phyloP scores from a whole-genome alignment of 352 stramenopile genomes.

The Globisporangium alternatum region DNA sequence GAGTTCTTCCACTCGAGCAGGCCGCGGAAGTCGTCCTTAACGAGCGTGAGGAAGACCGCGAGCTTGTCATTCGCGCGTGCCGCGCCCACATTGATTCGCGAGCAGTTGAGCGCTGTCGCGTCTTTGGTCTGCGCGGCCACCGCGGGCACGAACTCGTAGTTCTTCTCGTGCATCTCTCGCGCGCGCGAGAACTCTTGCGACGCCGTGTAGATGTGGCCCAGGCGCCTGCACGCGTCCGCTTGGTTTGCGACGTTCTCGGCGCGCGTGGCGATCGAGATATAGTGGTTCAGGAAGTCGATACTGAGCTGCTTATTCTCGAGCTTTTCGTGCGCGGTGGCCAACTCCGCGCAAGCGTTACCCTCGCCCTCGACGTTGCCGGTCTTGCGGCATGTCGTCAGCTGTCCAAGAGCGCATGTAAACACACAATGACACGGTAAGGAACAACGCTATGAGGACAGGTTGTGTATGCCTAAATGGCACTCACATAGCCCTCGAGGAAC shows the following conservation, averaged over 20 bases:
- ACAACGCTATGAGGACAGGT: neutral
- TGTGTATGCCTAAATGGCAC: neutral
- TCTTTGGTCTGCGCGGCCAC: slow-evolving; percentile 41
- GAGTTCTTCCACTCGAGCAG: slow-evolving; percentile 82
- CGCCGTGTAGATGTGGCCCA: slow-evolving; percentile 84
- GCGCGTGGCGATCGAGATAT: slow-evolving; percentile 70
- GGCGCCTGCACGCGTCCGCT: slow-evolving; percentile 77
- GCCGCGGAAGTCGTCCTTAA: slow-evolving; percentile 67
- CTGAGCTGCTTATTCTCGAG: slow-evolving; percentile 74
- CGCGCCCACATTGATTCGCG: slow-evolving; percentile 65
- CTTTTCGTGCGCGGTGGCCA: slow-evolving; percentile 86
- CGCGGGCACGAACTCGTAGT: slow-evolving; percentile 79
- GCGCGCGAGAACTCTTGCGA: slow-evolving; percentile 78
- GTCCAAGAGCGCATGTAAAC: neutral
- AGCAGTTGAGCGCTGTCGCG: slow-evolving; percentile 48
- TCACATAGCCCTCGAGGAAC: slow-evolving; percentile 82
- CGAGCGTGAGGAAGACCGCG: slow-evolving; percentile 46
- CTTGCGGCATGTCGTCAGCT: slow-evolving; percentile 59
- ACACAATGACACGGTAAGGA: neutral
- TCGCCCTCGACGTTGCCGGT: slow-evolving; percentile 64
- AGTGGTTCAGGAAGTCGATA: slow-evolving; percentile 89
- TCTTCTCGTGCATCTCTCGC: slow-evolving; percentile 88
- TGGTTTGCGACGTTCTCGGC: slow-evolving; percentile 86
- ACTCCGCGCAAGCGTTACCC: slow-evolving; percentile 81
- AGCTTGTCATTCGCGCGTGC: slow-evolving; percentile 75